phyloP scores from a whole-genome alignment of 1,284 basidiomycete genomes.

The Wolfiporia cocos region DNA sequence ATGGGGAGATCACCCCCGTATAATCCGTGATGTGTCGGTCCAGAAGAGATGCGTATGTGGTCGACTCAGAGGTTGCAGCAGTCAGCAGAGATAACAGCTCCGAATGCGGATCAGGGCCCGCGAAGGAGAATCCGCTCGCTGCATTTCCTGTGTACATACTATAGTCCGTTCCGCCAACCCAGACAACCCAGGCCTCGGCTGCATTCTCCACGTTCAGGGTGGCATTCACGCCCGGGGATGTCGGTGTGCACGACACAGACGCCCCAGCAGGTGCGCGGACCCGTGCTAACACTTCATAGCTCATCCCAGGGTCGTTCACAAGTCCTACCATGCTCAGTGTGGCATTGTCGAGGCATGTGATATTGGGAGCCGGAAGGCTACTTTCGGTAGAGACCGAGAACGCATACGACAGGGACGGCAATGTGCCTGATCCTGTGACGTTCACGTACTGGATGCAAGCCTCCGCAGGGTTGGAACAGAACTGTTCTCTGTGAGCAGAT shows the following conservation, averaged over 20 bases:
- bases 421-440: slow-evolving; percentile 22
- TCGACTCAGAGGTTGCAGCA: slow-evolving; percentile 21
- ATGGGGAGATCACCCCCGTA: slow-evolving; percentile 34
- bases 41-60: slow-evolving; percentile 31
- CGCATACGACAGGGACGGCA: slow-evolving; percentile 42
- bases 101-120: slow-evolving; percentile 52
- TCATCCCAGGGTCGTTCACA: slow-evolving; percentile 53
- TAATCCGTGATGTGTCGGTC: slow-evolving; percentile 47
- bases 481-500: slow-evolving; percentile 43
- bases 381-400: slow-evolving; percentile 42
- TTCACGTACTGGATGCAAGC: slow-evolving; percentile 54
- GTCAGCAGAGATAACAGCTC: slow-evolving; percentile 37
- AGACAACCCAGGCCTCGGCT: slow-evolving; percentile 53
- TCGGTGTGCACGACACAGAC: slow-evolving; percentile 28
- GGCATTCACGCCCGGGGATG: slow-evolving; percentile 39
- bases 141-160: slow-evolving; percentile 53
- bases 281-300: slow-evolving; percentile 59
- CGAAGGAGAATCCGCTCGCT: slow-evolving; percentile 53
- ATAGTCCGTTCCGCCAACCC: slow-evolving; percentile 69
- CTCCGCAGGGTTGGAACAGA: slow-evolving; percentile 60
- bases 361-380: slow-evolving; percentile 47
- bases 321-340: slow-evolving; percentile 53
- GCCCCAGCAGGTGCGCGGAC: slow-evolving; percentile 26
- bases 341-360: slow-evolving; percentile 51
- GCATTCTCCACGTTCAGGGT: slow-evolving; percentile 42